Evolutionary conservation across 495 filamentous ascomycete genomes (phyloP).

Genomic region (Thermothielavioides terrestris): DNA sequence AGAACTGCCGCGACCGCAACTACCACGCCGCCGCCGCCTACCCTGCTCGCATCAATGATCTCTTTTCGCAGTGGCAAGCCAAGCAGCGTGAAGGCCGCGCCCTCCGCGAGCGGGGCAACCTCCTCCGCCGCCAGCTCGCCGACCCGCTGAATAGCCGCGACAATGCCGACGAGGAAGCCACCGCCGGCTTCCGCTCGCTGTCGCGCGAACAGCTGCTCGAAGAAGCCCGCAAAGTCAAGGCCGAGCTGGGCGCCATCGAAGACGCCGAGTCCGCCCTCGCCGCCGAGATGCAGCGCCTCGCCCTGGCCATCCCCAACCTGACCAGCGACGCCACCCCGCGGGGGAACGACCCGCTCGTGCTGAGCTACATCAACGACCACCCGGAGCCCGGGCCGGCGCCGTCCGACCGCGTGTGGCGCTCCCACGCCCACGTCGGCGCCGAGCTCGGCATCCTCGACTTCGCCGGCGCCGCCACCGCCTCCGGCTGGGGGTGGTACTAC

Average conservation of each 20-base stretch:
- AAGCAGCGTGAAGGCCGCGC: slow-evolving; percentile 46
- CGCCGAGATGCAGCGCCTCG: slow-evolving; percentile 63
- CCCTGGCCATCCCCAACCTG: slow-evolving; percentile 76
- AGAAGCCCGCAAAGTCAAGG: slow-evolving; percentile 64
- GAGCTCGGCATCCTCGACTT: slow-evolving; percentile 82
- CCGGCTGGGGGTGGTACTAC: slow-evolving; percentile 97
- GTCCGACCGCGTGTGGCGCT: slow-evolving; percentile 47
- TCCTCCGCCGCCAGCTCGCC: slow-evolving; percentile 40
- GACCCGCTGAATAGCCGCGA: slow-evolving; percentile 32
- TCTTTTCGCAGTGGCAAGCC: slow-evolving; percentile 58
- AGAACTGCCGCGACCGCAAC: slow-evolving; percentile 80
- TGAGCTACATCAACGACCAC: slow-evolving; percentile 68
- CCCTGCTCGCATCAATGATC: slow-evolving; percentile 58
- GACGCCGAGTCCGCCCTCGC: slow-evolving; percentile 49
- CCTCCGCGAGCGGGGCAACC: slow-evolving; percentile 52
- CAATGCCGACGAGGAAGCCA: slow-evolving; percentile 23
- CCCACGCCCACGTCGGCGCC: slow-evolving; percentile 77
- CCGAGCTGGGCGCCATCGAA: slow-evolving; percentile 50
- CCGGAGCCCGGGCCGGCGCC: slow-evolving; percentile 44
- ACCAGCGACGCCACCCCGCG: slow-evolving; percentile 68
- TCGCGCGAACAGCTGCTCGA: slow-evolving; percentile 44
- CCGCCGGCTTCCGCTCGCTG: slow-evolving; percentile 18
- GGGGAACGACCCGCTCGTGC: slow-evolving; percentile 47
- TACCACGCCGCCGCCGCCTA: slow-evolving; percentile 59
- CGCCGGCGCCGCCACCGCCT: slow-evolving; percentile 60